Evolutionary conservation across 345 rosid species (phyloP).

Genomic region (Cardiospermum halicacabum): DNA sequence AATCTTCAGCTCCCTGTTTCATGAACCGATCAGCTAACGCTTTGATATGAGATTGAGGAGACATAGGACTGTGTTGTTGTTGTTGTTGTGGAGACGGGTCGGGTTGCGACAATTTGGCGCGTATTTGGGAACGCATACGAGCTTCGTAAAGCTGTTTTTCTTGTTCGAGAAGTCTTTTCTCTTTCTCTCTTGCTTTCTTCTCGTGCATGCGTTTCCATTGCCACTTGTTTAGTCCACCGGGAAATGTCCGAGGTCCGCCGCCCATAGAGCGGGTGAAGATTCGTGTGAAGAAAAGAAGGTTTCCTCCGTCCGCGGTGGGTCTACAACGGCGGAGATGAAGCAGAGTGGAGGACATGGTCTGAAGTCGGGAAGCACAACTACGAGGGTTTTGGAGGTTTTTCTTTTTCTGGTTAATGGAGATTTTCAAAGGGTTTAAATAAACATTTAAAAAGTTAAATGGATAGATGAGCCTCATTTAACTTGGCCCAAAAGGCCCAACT

Average conservation of each 20-base stretch:
- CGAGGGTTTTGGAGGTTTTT: not conserved
- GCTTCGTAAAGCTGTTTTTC: slow-evolving; percentile 90
- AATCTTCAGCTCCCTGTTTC: slow-evolving; percentile 80
- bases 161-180: slow-evolving; percentile 73
- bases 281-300: slow-evolving; percentile 17
- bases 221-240: slow-evolving; percentile 95
- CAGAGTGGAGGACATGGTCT: slow-evolving; percentile 26
- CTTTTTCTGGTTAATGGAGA: too few relatives aligned
- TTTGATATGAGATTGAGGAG: slow-evolving; percentile 58
- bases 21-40: slow-evolving; percentile 87
- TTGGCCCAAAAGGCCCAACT: too few relatives aligned
- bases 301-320: slow-evolving; percentile 16
- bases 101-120: slow-evolving; percentile 43
- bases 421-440: not conserved
- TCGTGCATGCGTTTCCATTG: slow-evolving; percentile 99
- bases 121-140: slow-evolving; percentile 65
- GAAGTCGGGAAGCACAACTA: slow-evolving; percentile 14
- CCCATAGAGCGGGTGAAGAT: slow-evolving; percentile 66
- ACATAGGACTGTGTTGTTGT: slow-evolving; percentile 46
- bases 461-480: too few relatives aligned
- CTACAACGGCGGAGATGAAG: slow-evolving; percentile 31
- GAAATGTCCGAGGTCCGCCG: slow-evolving; percentile 94
- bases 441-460: too few relatives aligned
- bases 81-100: slow-evolving; percentile 10
- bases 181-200: slow-evolving; percentile 87